Percentiles rank a stretch among this genome's conserved stretches.
phyloP scores from a whole-genome alignment of 2,329 filamentous ascomycete species.

The Sclerotinia nivalis region DNA sequence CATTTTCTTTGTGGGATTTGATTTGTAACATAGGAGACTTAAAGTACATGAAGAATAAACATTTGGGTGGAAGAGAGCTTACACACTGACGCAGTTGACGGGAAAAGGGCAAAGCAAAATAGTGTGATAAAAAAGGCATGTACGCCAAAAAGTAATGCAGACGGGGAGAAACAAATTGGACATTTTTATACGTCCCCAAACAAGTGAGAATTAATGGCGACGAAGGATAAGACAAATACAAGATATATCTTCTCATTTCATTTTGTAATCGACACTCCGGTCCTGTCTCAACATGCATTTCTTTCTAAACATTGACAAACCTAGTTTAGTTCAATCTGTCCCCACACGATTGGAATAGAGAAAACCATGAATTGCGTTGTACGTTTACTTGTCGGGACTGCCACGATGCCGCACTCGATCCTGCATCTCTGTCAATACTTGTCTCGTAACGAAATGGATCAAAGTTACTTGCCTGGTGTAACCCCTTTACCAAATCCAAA shows the following conservation, averaged over 20 bases:
- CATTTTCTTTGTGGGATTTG: neutral
- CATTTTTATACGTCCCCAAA: neutral
- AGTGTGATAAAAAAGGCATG: neutral
- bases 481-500: conserved; percentile 19
- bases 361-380: conserved; percentile 17
- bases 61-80: neutral
- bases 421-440: conserved; percentile 3
- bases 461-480: neutral
- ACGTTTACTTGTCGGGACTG: conserved; percentile 16
- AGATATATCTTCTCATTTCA: neutral
- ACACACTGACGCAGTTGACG: neutral
- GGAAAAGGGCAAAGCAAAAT: neutral
- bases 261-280: neutral
- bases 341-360: conserved; percentile 1
- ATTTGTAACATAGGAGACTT: too few species aligned
- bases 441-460: neutral
- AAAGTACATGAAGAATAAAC: neutral
- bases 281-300: neutral
- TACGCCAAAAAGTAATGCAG: neutral
- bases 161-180: neutral
- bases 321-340: neutral
- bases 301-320: neutral
- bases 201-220: neutral
- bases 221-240: neutral
- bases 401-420: conserved; percentile 8